phyloP scores from a whole-genome alignment of 2,329 filamentous ascomycete species.

The Colletotrichum echinochloae region DNA sequence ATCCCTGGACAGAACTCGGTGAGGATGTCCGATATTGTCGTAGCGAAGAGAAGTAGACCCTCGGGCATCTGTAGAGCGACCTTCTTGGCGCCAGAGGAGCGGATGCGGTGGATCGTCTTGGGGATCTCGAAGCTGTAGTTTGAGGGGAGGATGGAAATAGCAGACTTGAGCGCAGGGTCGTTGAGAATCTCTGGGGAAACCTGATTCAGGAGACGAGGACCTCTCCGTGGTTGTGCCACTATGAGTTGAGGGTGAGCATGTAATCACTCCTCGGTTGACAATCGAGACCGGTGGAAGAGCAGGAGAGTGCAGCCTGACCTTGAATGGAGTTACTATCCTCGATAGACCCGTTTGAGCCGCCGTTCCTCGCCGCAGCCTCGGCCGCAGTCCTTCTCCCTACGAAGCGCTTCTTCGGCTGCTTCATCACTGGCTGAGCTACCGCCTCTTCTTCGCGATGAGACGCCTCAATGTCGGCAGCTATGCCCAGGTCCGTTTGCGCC shows the following conservation, averaged over 20 bases:
- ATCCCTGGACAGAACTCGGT: conserved; percentile 92
- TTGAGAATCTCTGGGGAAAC: conserved; percentile 89
- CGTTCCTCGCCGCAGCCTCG: conserved; percentile 61
- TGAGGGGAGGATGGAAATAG: conserved; percentile 86
- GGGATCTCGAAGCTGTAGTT: conserved; percentile 99
- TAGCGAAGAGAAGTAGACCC: conserved; percentile 93
- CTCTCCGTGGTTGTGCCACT: conserved; percentile 79
- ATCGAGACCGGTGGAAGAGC: not conserved
- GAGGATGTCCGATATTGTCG: conserved; percentile 96
- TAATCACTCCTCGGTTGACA: conserved; percentile 1
- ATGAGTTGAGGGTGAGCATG: conserved; percentile 30
- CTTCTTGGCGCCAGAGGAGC: conserved; percentile 80
- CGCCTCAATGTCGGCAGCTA: conserved; percentile 74
- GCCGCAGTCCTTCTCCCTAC: conserved; percentile 82
- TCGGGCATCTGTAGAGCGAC: conserved; percentile 98
- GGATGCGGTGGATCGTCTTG: conserved; percentile 96
- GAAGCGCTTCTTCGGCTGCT: conserved; percentile 91
- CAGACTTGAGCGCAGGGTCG: conserved; percentile 86
- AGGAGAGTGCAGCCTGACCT: conserved; percentile 21
- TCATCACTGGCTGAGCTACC: conserved; percentile 56
- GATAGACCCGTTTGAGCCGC: conserved; percentile 49
- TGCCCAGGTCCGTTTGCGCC: conserved; percentile 75
- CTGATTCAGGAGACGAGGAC: conserved; percentile 87
- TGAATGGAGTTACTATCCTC: conserved; percentile 76
- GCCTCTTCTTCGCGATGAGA: conserved; percentile 52